These are phyloP conservation scores for Penicillium sp. DNA, from an alignment of 2,329 filamentous ascomycete species.

Conservation along the genomic window DNA sequence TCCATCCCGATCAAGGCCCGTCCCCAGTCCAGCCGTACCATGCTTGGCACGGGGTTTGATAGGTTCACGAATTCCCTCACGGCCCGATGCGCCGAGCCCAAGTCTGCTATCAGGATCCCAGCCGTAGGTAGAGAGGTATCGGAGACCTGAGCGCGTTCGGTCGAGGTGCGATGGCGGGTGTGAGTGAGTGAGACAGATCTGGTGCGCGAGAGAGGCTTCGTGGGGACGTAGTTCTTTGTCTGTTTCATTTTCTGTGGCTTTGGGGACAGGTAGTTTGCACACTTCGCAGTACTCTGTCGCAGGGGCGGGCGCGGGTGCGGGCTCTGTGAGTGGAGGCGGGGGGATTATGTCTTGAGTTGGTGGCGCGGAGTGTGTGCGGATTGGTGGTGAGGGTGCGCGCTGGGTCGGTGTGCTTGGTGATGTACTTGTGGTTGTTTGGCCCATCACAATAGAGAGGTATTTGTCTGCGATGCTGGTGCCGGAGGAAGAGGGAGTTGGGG, in stretches of 20 bases:
- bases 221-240: slow-evolving; percentile 32
- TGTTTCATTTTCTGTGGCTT: slow-evolving; percentile 22
- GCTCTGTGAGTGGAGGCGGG: slow-evolving; percentile 2
- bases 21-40: slow-evolving; percentile 72
- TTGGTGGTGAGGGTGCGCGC: background rate
- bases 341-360: slow-evolving; percentile 6
- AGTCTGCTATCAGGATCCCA: slow-evolving; percentile 62
- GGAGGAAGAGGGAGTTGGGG: slow-evolving; percentile 27
- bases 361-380: slow-evolving; percentile 18
- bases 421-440: slow-evolving; percentile 7
- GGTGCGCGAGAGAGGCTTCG: slow-evolving; percentile 56
- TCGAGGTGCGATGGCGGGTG: slow-evolving; percentile 60
- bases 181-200: slow-evolving; percentile 56
- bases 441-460: slow-evolving; percentile 51
- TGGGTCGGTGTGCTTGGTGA: slow-evolving; percentile 12
- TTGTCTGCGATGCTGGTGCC: slow-evolving; percentile 38
- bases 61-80: slow-evolving; percentile 71
- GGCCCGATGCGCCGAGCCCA: slow-evolving; percentile 68
- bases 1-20: slow-evolving; percentile 37
- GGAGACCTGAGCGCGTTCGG: slow-evolving; percentile 55
- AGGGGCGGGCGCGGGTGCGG: background rate
- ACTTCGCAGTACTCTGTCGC: slow-evolving; percentile 49
- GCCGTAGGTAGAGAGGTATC: slow-evolving; percentile 57
- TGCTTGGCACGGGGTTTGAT: slow-evolving; percentile 71
- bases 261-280: slow-evolving; percentile 56